Conservation (phyloP, 768 basidiomycete species). For the Mrakia gelida region DNA sequence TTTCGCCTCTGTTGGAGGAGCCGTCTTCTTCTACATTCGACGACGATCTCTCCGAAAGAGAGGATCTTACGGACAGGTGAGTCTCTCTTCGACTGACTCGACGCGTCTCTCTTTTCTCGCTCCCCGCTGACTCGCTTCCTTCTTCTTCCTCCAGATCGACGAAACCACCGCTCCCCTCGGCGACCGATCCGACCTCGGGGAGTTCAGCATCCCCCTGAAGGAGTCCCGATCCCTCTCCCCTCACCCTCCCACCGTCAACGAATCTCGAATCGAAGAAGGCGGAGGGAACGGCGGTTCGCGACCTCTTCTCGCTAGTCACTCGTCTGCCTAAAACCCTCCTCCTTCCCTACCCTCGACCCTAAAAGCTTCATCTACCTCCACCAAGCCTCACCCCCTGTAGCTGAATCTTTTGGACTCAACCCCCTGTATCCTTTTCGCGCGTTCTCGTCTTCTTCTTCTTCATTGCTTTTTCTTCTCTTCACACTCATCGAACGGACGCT, state of each 20-base stretch:
- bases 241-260: not conserved
- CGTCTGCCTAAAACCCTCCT: not conserved
- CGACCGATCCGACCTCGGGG: not conserved
- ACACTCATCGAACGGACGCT: no score
- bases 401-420: no score
- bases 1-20: constrained; percentile 5
- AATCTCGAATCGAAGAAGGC: not conserved
- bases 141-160: not conserved
- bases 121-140: not conserved
- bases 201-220: not conserved
- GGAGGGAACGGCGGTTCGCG: no score
- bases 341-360: not conserved
- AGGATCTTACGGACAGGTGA: not conserved
- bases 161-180: constrained; percentile 14
- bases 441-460: no score
- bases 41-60: not conserved
- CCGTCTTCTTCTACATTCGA: constrained; percentile 5
- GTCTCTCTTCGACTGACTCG: not conserved
- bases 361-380: no score
- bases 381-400: no score
- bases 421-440: no score
- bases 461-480: no score
- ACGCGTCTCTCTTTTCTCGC: not conserved
- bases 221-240: not conserved
- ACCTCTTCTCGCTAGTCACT: constrained; percentile 1